These are phyloP conservation scores for Strigomonas galati DNA, from an alignment of 208 protist species.

Conservation along the genomic window DNA sequence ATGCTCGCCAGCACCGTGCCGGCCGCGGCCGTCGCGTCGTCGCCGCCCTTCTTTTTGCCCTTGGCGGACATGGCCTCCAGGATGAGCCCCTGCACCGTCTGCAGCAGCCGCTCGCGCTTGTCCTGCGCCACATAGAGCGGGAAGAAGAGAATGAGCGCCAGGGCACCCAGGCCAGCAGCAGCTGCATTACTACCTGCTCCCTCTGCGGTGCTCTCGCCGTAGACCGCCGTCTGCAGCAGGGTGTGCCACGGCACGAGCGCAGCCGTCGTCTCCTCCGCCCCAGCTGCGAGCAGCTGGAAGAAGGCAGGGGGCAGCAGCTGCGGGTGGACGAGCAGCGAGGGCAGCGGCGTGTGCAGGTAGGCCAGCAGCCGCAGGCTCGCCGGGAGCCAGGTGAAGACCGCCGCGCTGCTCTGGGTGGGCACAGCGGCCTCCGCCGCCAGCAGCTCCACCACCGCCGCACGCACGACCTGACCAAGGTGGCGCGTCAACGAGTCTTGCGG, in stretches of 20 bases:
- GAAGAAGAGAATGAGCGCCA: constrained; percentile 19
- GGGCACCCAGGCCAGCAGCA: constrained; percentile 2
- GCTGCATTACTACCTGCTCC: neutral
- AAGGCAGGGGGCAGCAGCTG: constrained; percentile 11
- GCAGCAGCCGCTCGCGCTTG: constrained; percentile 21
- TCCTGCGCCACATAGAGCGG: constrained; percentile 26
- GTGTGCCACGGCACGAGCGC: constrained; percentile 16
- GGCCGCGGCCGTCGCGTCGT: neutral
- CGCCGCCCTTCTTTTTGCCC: neutral
- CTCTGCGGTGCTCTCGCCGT: neutral
- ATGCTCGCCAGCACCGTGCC: neutral
- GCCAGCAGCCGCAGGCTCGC: constrained; percentile 21
- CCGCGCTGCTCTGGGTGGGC: neutral
- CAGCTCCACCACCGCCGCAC: constrained; percentile 5
- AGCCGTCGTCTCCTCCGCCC: neutral
- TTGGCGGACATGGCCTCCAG: neutral
- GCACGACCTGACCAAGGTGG: constrained; percentile 15
- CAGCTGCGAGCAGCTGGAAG: constrained; percentile 13
- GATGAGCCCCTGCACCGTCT: constrained; percentile 20
- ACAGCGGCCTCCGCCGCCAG: neutral
- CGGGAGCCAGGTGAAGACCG: constrained; percentile 3
- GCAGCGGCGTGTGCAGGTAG: constrained; percentile 16
- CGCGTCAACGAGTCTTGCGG: constrained; percentile 32
- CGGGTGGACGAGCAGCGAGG: constrained; percentile 15
- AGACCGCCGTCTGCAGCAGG: constrained; percentile 15